Evolutionary conservation across 2,329 filamentous ascomycete genomes (phyloP).

Genomic region (Aspergillus sp.): DNA sequence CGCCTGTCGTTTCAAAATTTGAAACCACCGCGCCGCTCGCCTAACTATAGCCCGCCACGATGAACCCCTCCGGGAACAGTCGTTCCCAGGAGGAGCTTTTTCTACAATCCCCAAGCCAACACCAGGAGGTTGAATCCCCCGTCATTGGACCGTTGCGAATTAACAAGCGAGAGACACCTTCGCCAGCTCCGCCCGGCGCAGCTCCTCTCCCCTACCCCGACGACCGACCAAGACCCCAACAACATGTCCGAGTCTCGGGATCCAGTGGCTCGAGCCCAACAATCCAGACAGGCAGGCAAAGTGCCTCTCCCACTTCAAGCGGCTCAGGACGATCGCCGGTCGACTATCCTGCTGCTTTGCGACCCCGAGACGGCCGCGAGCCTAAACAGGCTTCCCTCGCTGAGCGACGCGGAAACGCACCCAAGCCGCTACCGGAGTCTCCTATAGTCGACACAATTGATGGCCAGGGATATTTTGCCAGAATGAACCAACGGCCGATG

Average conservation of each 20-base stretch:
- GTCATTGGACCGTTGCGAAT: constrained; percentile 84
- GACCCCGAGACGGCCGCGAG: constrained; percentile 55
- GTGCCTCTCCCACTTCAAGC: constrained; percentile 28
- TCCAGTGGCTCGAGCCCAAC: constrained; percentile 35
- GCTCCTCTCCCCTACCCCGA: constrained; percentile 72
- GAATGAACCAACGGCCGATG: constrained; percentile 54
- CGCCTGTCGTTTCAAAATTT: not conserved
- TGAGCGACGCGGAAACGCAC: constrained; percentile 74
- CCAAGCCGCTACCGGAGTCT: constrained; percentile 82
- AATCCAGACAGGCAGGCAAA: constrained; percentile 28
- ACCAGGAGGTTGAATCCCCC: constrained; percentile 65
- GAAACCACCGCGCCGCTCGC: not conserved
- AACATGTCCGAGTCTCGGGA: constrained; percentile 34
- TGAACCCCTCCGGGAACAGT: constrained; percentile 54
- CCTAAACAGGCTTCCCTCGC: constrained; percentile 67
- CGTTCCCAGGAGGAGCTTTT: constrained; percentile 86
- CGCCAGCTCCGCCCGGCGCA: constrained; percentile 55
- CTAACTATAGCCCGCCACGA: constrained; percentile 25
- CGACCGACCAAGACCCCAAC: constrained; percentile 55
- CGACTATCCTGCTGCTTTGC: constrained; percentile 47
- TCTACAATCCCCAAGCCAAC: constrained; percentile 41
- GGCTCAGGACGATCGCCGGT: constrained; percentile 31
- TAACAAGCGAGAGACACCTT: constrained; percentile 74
- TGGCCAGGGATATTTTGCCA: constrained; percentile 79
- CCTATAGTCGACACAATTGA: constrained; percentile 76